These are phyloP conservation scores for Aleurites moluccanus DNA, from an alignment of 441 rosid species.

Conservation along the genomic window DNA sequence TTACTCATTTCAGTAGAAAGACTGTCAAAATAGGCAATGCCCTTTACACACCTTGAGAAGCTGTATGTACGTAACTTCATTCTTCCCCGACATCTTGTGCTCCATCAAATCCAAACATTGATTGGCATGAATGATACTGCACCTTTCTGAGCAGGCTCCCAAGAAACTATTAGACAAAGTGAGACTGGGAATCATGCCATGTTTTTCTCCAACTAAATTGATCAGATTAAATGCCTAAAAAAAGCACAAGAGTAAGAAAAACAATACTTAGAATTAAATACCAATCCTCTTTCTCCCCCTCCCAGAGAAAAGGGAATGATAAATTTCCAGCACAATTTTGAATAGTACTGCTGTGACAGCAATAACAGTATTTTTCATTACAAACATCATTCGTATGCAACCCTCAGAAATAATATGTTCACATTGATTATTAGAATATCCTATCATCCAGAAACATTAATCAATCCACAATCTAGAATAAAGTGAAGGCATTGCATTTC, in stretches of 20 bases:
- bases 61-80: conserved; percentile 62
- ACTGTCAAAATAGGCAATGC: conserved; percentile 12
- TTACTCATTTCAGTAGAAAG: conserved; percentile 5
- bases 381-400: not conserved
- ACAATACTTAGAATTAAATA: conserved; percentile 8
- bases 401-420: not conserved
- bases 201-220: conserved; percentile 46
- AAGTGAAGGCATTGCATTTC: conserved; percentile 3
- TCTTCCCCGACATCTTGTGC: conserved; percentile 57
- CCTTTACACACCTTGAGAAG: conserved; percentile 68
- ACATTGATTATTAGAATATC: not conserved
- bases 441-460: not conserved
- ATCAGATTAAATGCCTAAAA: conserved; percentile 67
- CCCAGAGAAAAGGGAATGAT: conserved; percentile 2
- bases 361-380: not conserved
- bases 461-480: conserved; percentile 1
- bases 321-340: conserved; percentile 21
- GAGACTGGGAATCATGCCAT: conserved; percentile 44
- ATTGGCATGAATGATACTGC: conserved; percentile 42
- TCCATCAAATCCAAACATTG: conserved; percentile 91
- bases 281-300: not conserved
- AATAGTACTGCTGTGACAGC: not conserved
- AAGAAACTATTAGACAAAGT: conserved; percentile 64
- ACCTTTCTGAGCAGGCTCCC: conserved; percentile 50
- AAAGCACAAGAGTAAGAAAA: conserved; percentile 25